Base-by-base conservation (phyloP, 148 eudicot species). In the Camellia sinensis region DNA sequence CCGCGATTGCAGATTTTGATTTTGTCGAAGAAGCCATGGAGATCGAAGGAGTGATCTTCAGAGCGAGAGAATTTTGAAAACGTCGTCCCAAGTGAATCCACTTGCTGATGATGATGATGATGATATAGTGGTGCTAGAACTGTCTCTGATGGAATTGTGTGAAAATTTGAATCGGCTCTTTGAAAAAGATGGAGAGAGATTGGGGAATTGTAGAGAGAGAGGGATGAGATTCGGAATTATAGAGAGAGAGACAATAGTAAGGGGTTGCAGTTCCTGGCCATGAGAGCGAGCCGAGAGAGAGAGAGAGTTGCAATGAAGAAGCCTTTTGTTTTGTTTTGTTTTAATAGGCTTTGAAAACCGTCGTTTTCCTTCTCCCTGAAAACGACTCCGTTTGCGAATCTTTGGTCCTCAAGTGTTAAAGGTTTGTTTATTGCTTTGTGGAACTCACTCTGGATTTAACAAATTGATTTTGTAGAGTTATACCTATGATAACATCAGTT, bases 51-150 rank as follows among this genome's bases (percentile, higher is more conserved):
- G 77, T 78, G 75, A 10, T 71, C 60, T 59, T 86, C 67, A 2
- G 84, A 81, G 19, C 53, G 86, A 61, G 89, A 79, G 44, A n/a
- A 91, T 67, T 50, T 69, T 75, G 81, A 85, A 43, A 61, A 92
- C 93, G 83, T 91, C 92, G 84, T 92, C 90, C 98, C 98, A 94
- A 72, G 87, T 92, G 81, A 92, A 89, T 64, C 64, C 62, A 46
- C 80, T 80, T 0, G 82, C 40, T 13, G 84, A 67, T n/a, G 37
- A 0, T 29, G 37, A 29, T 29, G 37, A 67, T 4, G 57, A 76
- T 44, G 13, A 48, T 48, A 48, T 14, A 40, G 45, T n/a, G 40
- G 12, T 41, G 17, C 68, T 41, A n/a, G 85, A 75, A 73, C 43
- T 71, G 40, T 54, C 50, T 48, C 57, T 65, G 18, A 66, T 61